phyloP scores from a whole-genome alignment of 768 basidiomycete genomes.

The Phylloporus arenicola region DNA sequence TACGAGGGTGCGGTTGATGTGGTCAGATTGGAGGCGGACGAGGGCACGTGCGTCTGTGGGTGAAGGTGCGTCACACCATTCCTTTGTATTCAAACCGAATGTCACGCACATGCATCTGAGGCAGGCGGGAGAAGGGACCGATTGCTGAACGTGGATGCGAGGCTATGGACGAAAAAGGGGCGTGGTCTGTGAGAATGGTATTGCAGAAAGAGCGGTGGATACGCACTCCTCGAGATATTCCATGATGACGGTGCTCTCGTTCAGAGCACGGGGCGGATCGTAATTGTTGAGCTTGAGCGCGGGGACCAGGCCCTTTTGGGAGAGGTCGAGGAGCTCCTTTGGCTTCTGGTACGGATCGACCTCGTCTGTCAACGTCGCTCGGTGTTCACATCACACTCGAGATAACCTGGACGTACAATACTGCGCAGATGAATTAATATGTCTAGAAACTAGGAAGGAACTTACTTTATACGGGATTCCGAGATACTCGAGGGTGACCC shows the following conservation, averaged over 20 bases:
- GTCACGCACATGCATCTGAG: slow-evolving; percentile 52
- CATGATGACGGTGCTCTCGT: slow-evolving; percentile 77
- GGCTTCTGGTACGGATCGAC: slow-evolving; percentile 84
- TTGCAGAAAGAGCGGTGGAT: not conserved
- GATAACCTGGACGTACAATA: slow-evolving; percentile 32
- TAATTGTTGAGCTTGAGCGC: slow-evolving; percentile 52
- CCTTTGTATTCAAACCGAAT: not conserved
- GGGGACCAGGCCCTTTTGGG: slow-evolving; percentile 79
- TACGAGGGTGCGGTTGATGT: slow-evolving; percentile 57
- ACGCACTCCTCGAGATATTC: slow-evolving; percentile 75
- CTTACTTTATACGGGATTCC: slow-evolving; percentile 64
- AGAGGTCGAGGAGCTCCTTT: slow-evolving; percentile 69
- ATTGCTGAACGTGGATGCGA: slow-evolving; percentile 45
- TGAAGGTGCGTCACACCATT: not conserved
- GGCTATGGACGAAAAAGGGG: slow-evolving; percentile 27
- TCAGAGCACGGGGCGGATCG: slow-evolving; percentile 54
- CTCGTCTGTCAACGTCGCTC: slow-evolving; percentile 45
- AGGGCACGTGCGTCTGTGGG: slow-evolving; percentile 58
- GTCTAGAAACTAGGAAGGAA: not conserved
- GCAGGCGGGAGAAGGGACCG: slow-evolving; percentile 52
- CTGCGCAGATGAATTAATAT: slow-evolving; percentile 16
- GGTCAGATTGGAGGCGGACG: slow-evolving; percentile 62
- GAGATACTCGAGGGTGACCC: slow-evolving; percentile 69
- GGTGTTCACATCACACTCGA: not conserved
- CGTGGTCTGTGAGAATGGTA: not conserved